phyloP scores from a whole-genome alignment of 441 rosid species.

The Adansonia grandidieri region DNA sequence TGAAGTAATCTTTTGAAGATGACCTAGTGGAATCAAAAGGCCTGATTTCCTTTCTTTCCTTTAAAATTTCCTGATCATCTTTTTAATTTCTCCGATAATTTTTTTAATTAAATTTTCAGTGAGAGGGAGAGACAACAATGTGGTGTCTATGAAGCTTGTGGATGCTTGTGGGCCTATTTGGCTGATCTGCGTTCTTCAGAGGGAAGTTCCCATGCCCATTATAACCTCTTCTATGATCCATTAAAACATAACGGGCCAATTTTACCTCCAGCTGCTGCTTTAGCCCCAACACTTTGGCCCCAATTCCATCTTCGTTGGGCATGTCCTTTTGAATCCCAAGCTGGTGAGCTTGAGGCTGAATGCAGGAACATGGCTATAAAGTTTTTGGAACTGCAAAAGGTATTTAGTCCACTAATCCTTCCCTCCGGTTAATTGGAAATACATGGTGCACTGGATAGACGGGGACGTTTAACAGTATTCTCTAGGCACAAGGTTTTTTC shows the following conservation, averaged over 20 bases:
- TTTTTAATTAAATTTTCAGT: conserved; percentile 49
- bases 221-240: conserved; percentile 81
- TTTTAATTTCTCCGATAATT: conserved; percentile 16
- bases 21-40: background rate
- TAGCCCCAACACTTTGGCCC: conserved; percentile 98
- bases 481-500: background rate
- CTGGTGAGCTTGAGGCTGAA: conserved; percentile 79
- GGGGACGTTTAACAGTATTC: background rate
- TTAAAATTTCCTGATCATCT: background rate
- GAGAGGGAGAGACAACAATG: conserved; percentile 87
- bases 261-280: conserved; percentile 95
- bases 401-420: conserved; percentile 32
- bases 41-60: background rate
- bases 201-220: conserved; percentile 72
- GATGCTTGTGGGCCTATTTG: conserved; percentile 92
- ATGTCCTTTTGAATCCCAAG: conserved; percentile 81
- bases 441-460: background rate
- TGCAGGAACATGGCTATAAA: conserved; percentile 74
- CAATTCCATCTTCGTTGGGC: conserved; percentile 99
- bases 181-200: conserved; percentile 66
- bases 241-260: conserved; percentile 61
- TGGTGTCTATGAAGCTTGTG: conserved; percentile 70
- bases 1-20: background rate
- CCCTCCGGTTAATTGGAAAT: conserved; percentile 6
- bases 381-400: conserved; percentile 81